Conservation (phyloP, 495 filamentous ascomycete genomes). For the Lichenothelia convexa region DNA sequence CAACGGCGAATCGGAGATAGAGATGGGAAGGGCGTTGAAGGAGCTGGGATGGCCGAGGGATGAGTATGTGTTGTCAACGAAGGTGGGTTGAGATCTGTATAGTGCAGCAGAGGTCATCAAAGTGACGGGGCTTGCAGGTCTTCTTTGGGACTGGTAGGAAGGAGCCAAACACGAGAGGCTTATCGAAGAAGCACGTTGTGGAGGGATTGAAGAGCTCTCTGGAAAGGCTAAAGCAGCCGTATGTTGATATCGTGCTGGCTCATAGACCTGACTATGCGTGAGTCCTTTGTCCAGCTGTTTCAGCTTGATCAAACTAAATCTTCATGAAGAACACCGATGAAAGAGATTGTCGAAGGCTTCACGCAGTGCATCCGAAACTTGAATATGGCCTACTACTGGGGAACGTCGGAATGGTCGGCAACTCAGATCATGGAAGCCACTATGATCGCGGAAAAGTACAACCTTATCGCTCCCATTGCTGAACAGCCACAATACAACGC, state of each 20-base stretch:
- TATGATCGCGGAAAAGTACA: slow-evolving; percentile 35
- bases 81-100: slow-evolving; percentile 3
- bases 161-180: slow-evolving; percentile 30
- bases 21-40: slow-evolving; percentile 40
- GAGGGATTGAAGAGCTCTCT: slow-evolving; percentile 30
- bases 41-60: slow-evolving; percentile 29
- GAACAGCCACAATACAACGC: slow-evolving; percentile 42
- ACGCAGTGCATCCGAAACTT: slow-evolving; percentile 27
- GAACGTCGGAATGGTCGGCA: slow-evolving; percentile 37
- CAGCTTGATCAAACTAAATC: background rate
- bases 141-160: slow-evolving; percentile 29
- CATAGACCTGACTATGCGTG: slow-evolving; percentile 26
- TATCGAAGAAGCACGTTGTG: slow-evolving; percentile 28
- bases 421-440: slow-evolving; percentile 36
- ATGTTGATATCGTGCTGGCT: slow-evolving; percentile 31
- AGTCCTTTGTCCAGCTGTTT: slow-evolving; percentile 1
- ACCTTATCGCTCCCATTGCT: slow-evolving; percentile 36
- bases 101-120: background rate
- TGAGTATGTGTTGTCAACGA: slow-evolving; percentile 28
- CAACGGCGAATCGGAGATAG: slow-evolving; percentile 34
- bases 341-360: slow-evolving; percentile 32
- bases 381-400: slow-evolving; percentile 33
- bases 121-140: slow-evolving; percentile 8
- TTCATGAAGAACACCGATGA: slow-evolving; percentile 31
- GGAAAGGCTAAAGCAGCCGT: slow-evolving; percentile 25